Base-by-base conservation (phyloP, 2,329 filamentous ascomycete genomes). In the Sporothrix euskadiensis region DNA sequence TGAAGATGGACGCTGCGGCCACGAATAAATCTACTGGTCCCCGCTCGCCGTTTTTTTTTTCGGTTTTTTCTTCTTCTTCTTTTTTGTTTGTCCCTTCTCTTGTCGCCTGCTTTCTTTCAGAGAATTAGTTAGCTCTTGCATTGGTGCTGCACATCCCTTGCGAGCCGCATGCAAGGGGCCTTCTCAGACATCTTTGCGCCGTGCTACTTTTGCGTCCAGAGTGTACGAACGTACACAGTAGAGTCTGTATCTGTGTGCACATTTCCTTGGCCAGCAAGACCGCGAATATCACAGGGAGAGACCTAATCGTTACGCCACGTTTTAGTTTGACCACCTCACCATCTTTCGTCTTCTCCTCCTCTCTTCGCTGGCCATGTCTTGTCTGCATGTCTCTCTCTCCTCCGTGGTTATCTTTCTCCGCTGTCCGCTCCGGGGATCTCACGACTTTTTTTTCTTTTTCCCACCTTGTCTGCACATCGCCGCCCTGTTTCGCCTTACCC, bases 301-400 rank as follows among this genome's bases (percentile, higher is more conserved):
- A 44, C 35, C 9, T 44, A 44, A 26, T 65, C 8, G 61, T 12
- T 65, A 39, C 61, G 61, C 61, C 61, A 65, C 61, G 61, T 65
- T 65, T 65, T 65, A 22, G 22, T 6, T 65, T 26, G 3, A 44
- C 32, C 22, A 30, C 12, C 32, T 39, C 57, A 39, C 35, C 32
- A 9, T 9, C 16, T 5, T 32, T 10, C 16, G 1, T 65, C 4
- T 26, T 44, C 16, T 8, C 26, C 14, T 7, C 9, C 26, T 4
- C 30, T 63, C 35, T 14, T 65, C 59, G 39, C n/a, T 65, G 59
- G 14, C 39, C 19, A 65, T 65, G 59, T 63, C 59, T 65, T 26
- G 19, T 16, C 59, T 65, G 59, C 59, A 65, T 44, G 59, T 65
- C 59, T 65, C 59, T 44, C 35, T 65, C n/a, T 44, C 32, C 35